Conservation (phyloP, 768 basidiomycete species). For the Leucosporidium scottii region DNA sequence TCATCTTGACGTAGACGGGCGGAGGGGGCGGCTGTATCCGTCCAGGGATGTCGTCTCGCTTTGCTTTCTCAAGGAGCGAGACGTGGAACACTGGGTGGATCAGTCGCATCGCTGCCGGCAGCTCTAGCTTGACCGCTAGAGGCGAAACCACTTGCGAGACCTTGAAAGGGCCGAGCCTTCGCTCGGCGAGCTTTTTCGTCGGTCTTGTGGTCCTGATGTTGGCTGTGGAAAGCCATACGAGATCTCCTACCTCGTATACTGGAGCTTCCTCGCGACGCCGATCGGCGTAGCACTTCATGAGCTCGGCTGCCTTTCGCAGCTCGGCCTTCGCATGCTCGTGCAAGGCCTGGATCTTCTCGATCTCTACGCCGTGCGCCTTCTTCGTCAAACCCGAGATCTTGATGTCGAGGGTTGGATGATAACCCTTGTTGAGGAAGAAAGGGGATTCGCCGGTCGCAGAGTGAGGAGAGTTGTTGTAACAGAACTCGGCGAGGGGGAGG, state of each 20-base stretch:
- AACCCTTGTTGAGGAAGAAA: constrained; percentile 31
- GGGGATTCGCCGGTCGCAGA: constrained; percentile 40
- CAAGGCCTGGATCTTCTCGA: neutral
- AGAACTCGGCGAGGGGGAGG: constrained; percentile 42
- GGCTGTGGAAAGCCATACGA: neutral
- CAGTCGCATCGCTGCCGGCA: constrained; percentile 42
- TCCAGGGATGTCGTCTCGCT: constrained; percentile 38
- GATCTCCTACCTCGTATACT: neutral
- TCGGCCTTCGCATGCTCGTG: constrained; percentile 3
- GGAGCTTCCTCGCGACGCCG: neutral
- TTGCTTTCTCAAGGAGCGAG: constrained; percentile 38
- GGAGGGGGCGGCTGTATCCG: constrained; percentile 26
- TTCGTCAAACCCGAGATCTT: neutral
- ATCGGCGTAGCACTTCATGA: neutral
- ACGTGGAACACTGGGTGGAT: constrained; percentile 47
- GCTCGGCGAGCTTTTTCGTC: constrained; percentile 1
- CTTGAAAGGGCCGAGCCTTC: neutral
- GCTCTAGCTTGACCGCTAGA: constrained; percentile 31
- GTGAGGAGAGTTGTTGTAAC: constrained; percentile 42
- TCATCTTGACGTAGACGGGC: constrained; percentile 1
- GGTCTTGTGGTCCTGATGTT: constrained; percentile 3
- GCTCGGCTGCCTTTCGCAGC: neutral
- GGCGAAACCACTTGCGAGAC: constrained; percentile 6
- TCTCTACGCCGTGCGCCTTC: neutral
- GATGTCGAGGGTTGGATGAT: constrained; percentile 10